phyloP scores from a whole-genome alignment of 73 alveolate species.

The Blepharisma japonicum region DNA sequence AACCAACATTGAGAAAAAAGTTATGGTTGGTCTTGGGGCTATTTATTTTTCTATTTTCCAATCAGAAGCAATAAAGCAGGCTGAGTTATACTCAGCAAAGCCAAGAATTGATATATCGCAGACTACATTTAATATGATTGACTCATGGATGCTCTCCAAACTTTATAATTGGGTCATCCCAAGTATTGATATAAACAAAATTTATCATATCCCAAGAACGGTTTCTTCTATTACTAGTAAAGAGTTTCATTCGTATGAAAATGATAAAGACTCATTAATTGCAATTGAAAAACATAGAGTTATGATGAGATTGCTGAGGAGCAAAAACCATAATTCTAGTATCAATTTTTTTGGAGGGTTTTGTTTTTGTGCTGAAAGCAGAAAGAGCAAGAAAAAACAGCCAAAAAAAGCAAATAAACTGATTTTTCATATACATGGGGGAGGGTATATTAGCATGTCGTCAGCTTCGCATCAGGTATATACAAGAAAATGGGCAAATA shows the following conservation, averaged over 20 bases:
- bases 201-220: background rate
- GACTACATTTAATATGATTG: background rate
- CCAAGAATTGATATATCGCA: background rate
- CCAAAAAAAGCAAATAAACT: constrained; percentile 28
- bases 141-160: background rate
- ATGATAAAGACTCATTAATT: background rate
- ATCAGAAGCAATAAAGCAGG: background rate
- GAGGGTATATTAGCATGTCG: constrained; percentile 95
- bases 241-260: background rate
- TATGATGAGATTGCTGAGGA: background rate
- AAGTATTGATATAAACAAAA: background rate
- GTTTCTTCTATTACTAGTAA: background rate
- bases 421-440: constrained; percentile 95
- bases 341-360: background rate
- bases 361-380: background rate
- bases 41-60: background rate
- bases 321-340: background rate
- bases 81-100: background rate
- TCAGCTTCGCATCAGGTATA: constrained; percentile 85
- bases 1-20: background rate
- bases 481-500: constrained; percentile 83
- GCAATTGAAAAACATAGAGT: background rate
- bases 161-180: background rate
- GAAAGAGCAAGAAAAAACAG: background rate
- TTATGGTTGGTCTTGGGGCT: constrained; percentile 6